Conservation (phyloP, 306 rosid species). For the Calophaca sinica region DNA sequence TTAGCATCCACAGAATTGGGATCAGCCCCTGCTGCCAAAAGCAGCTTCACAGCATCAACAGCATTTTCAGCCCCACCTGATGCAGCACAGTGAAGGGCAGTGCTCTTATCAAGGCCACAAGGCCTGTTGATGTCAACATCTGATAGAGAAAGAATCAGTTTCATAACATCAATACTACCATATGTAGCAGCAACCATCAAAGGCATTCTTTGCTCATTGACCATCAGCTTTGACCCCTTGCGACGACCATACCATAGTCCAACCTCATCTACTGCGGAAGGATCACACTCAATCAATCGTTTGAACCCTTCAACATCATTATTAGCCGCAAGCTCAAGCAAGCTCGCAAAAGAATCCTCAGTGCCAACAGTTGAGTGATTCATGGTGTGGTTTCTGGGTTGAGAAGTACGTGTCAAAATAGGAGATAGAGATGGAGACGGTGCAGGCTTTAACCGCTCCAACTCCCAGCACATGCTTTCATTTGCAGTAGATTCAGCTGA, state of each 20-base stretch:
- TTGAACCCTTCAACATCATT: constrained; percentile 76
- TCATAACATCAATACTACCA: constrained; percentile 81
- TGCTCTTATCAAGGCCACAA: constrained; percentile 79
- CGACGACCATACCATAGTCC: constrained; percentile 88
- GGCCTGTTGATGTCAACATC: constrained; percentile 64
- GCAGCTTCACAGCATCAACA: constrained; percentile 72
- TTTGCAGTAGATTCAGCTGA: constrained; percentile 52
- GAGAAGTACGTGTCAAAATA: constrained; percentile 38
- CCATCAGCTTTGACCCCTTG: constrained; percentile 90
- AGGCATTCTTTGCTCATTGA: constrained; percentile 80
- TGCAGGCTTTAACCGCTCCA: constrained; percentile 49
- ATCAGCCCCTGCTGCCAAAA: constrained; percentile 86
- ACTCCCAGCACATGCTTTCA: constrained; percentile 70
- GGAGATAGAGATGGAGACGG: constrained; percentile 35
- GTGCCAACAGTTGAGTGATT: constrained; percentile 78
- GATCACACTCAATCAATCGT: constrained; percentile 70
- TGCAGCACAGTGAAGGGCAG: constrained; percentile 97
- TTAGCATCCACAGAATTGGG: constrained; percentile 75
- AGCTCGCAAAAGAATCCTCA: constrained; percentile 76
- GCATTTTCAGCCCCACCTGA: constrained; percentile 88
- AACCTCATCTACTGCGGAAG: constrained; percentile 74
- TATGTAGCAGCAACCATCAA: constrained; percentile 95
- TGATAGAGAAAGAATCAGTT: constrained; percentile 70
- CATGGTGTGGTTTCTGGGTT: constrained; percentile 57
- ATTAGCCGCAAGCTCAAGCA: constrained; percentile 92